Conservation (phyloP, 495 filamentous ascomycete genomes). For the Lasiosphaeria miniovina region DNA sequence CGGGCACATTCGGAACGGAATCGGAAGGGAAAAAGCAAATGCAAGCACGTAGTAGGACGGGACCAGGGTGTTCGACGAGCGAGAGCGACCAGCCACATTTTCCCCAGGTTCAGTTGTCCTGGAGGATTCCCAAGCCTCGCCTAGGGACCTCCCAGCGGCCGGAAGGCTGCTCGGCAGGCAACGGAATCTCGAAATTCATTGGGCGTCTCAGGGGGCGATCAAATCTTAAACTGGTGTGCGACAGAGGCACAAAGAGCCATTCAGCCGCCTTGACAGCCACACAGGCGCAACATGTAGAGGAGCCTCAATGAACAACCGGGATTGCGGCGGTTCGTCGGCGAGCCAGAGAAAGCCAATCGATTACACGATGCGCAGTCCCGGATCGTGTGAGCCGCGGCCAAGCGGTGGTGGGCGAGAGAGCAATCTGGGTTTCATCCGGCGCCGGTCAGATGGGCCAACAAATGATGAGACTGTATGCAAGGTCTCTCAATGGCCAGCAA, state of each 20-base stretch:
- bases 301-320: conserved; percentile 2
- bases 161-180: neutral
- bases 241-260: conserved; percentile 5
- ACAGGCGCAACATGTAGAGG: neutral
- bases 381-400: neutral
- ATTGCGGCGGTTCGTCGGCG: conserved; percentile 2
- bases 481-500: no score
- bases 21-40: no score
- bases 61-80: neutral
- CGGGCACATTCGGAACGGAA: no score
- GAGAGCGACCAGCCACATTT: conserved; percentile 2
- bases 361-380: neutral
- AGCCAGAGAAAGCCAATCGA: conserved; percentile 5
- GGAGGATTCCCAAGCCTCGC: neutral
- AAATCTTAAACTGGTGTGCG: conserved; percentile 7
- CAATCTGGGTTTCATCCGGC: no score
- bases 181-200: conserved; percentile 1
- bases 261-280: conserved; percentile 10
- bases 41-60: neutral
- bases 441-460: no score
- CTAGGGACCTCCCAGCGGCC: neutral
- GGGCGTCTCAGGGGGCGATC: conserved; percentile 10
- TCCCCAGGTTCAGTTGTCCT: conserved; percentile 7
- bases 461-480: no score
- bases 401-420: no score